Evolutionary conservation across 352 stramenopile genomes (phyloP), one percentile per base, ranked within the genome.

Genomic region (Pythium sukuiense): DNA sequence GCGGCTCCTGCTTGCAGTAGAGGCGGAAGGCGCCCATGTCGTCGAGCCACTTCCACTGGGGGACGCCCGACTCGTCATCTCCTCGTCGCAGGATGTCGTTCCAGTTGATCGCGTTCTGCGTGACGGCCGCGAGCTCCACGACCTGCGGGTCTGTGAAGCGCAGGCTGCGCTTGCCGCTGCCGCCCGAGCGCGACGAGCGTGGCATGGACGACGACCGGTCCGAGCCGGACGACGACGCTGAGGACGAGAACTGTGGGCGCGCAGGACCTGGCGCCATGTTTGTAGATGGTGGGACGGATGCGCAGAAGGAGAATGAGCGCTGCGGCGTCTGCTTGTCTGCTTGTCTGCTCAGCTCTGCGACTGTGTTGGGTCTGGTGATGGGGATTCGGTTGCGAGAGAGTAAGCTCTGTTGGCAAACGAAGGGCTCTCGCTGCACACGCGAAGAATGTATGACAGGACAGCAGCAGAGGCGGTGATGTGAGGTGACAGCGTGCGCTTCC

Each of bases 1-100:
- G 39, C 12, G 50, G 35, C 45, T 71, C 65, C 13, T 64, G 58
- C 55, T 64, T 70, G 53, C 52, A 59, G 59, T 66, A 74, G 46
- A 74, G 35, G 6, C 50, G 35, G 43, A 70, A 69, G n/a, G 56
- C 43, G 37, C 68, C 68, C 20, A 61, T 58, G 52, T 59, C 52
- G 39, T 74, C 63, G 43, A 66, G 43, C 58, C 68, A 68, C 20
- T 74, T 70, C 68, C 68, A 74, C 32, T 59, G 53, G 29, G 54
- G 26, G 46, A 30, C 26, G 49, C 26, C 48, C 11, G 9, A 27
- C 14, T 55, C 53, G 14, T 68, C 52, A 9, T 57, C 30, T 16
- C 52, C 39, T 52, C 57, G 45, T 26, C 54, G 57, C 52, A 73
- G 56, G 33, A 74, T 67, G 13, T 67, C 35, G 41, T 32, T 56